Percentiles rank a stretch among this genome's conserved stretches.
phyloP scores from a whole-genome alignment of 2,329 filamentous ascomycete species.

The Paraphaeosphaeria minitans region DNA sequence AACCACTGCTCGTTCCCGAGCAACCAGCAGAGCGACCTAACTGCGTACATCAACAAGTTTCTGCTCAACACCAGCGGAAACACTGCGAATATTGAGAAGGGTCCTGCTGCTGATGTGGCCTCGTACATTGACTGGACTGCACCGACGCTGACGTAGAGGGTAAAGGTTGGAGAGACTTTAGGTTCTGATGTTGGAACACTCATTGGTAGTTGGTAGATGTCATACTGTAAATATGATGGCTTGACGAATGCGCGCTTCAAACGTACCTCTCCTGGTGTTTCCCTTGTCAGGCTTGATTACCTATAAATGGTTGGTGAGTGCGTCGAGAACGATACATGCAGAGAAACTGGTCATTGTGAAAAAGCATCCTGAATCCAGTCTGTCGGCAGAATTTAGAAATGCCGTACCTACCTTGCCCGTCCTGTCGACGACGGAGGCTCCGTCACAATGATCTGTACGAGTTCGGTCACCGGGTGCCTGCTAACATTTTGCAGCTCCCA shows the following conservation, averaged over 20 bases:
- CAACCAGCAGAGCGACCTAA: constrained; percentile 58
- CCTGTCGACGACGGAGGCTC: background rate
- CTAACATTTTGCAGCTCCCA: too few relatives aligned
- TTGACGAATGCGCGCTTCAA: background rate
- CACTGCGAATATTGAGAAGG: constrained; percentile 43
- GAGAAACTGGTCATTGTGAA: background rate
- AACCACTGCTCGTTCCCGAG: constrained; percentile 63
- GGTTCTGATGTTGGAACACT: constrained; percentile 21
- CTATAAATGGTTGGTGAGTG: background rate
- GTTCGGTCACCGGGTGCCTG: background rate
- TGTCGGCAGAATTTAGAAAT: background rate
- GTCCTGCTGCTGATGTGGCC: constrained; percentile 34
- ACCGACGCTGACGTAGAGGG: constrained; percentile 38
- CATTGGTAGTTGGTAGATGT: constrained; percentile 14
- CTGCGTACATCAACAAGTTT: constrained; percentile 62
- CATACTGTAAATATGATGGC: constrained; percentile 19
- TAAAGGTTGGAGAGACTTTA: background rate
- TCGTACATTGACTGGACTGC: constrained; percentile 47
- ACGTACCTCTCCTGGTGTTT: background rate
- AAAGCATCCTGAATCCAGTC: background rate
- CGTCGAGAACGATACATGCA: background rate
- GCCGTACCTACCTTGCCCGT: background rate
- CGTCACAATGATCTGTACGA: background rate
- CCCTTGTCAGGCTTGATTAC: background rate
- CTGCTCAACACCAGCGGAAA: constrained; percentile 35